Conservation (phyloP, 352 stramenopile genomes). For the Pythium phragmiticola region DNA sequence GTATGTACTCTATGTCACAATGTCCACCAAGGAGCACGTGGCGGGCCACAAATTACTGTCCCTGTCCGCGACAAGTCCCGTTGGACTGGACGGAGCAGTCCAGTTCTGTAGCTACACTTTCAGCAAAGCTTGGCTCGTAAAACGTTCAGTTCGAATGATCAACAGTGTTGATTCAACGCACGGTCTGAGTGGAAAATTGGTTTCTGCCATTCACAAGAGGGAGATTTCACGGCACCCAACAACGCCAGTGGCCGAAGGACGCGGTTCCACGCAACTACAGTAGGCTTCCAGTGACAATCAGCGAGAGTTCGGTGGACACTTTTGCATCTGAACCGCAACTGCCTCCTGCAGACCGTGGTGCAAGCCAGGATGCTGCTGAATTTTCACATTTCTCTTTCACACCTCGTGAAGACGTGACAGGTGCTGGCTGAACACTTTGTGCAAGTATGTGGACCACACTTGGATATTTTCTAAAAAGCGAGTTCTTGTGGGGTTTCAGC, state of each 20-base stretch:
- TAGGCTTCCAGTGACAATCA: neutral
- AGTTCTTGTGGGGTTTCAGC: constrained; percentile 20
- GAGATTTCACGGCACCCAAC: neutral
- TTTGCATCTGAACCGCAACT: neutral
- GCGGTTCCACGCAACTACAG: too few species aligned
- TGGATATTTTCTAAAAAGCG: constrained; percentile 1
- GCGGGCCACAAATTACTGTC: neutral
- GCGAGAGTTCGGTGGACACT: neutral
- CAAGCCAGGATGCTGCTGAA: neutral
- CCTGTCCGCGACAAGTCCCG: neutral
- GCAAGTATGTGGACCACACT: constrained; percentile 15
- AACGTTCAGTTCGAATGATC: constrained; percentile 7
- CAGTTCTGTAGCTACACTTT: neutral
- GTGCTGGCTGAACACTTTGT: constrained; percentile 4
- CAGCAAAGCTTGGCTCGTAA: neutral
- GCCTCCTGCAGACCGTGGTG: neutral
- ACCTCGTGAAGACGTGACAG: constrained; percentile 9
- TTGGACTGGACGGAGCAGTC: neutral
- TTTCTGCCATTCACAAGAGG: neutral
- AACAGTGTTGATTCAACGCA: neutral
- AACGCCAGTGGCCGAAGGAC: neutral
- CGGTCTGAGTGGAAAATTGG: neutral
- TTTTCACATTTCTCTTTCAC: constrained; percentile 7
- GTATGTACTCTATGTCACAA: neutral
- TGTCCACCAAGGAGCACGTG: neutral